Percentiles rank a stretch among this genome's conserved stretches.
Conservation (phyloP, 1,284 basidiomycete species). For the Pseudomicrostroma phylloplanum region DNA sequence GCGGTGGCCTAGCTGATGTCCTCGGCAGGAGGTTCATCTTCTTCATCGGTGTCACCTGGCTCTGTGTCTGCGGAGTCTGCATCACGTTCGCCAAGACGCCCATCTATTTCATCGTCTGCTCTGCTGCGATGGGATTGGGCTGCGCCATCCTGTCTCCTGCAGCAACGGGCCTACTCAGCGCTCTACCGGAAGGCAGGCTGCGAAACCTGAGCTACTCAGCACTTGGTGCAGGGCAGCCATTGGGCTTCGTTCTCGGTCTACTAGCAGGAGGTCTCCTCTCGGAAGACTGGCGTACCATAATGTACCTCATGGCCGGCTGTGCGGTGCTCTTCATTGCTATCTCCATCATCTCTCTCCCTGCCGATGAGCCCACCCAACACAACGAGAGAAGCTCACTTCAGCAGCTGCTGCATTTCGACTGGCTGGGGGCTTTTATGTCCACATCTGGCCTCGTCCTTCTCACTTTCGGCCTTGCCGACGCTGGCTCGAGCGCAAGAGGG, state of each 20-base stretch:
- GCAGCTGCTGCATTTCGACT: slow-evolving; percentile 59
- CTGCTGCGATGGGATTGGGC: slow-evolving; percentile 36
- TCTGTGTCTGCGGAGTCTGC: slow-evolving; percentile 40
- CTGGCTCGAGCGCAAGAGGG: slow-evolving; percentile 62
- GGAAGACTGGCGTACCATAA: slow-evolving; percentile 60
- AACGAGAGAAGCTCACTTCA: background rate
- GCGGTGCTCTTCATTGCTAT: slow-evolving; percentile 57
- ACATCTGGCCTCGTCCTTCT: slow-evolving; percentile 70
- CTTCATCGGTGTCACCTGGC: slow-evolving; percentile 45
- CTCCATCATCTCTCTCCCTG: slow-evolving; percentile 55
- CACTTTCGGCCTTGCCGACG: slow-evolving; percentile 72
- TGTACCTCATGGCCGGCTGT: slow-evolving; percentile 60
- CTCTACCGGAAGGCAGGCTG: slow-evolving; percentile 44
- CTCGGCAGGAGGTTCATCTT: slow-evolving; percentile 56
- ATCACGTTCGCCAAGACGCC: slow-evolving; percentile 44
- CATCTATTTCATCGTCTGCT: slow-evolving; percentile 43
- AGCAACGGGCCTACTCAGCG: slow-evolving; percentile 45
- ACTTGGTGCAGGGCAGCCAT: slow-evolving; percentile 63
- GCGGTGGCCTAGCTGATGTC: slow-evolving; percentile 54
- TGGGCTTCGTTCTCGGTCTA: slow-evolving; percentile 59
- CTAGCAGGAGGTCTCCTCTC: slow-evolving; percentile 64
- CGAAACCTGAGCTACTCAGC: slow-evolving; percentile 46
- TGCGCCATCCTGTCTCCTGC: slow-evolving; percentile 28
- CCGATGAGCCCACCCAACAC: slow-evolving; percentile 19
- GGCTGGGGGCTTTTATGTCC: slow-evolving; percentile 70